Conservation (phyloP, 192 early-diverging fungal species). For the Phlyctochytrium arcticum region DNA sequence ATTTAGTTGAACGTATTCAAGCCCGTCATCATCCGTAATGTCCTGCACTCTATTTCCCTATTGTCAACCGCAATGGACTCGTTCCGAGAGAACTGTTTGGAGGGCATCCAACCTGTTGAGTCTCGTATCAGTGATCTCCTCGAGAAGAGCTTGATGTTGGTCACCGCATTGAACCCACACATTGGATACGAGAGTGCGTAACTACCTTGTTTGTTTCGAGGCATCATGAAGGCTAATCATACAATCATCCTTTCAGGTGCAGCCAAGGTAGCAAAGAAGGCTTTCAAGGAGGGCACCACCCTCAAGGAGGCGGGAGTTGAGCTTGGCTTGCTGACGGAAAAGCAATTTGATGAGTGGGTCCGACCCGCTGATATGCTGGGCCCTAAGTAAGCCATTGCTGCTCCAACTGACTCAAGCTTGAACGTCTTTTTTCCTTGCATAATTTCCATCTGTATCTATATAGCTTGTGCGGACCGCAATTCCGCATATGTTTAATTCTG, state of each 20-base stretch:
- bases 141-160: conserved; percentile 95
- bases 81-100: conserved; percentile 97
- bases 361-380: conserved; percentile 70
- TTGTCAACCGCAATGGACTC: conserved; percentile 79
- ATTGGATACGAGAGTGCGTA: conserved; percentile 81
- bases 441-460: no score
- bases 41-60: conserved; percentile 89
- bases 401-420: no score
- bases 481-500: no score
- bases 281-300: conserved; percentile 84
- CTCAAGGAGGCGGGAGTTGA: conserved; percentile 91
- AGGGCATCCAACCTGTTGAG: conserved; percentile 91
- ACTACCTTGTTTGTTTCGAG: no score
- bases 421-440: no score
- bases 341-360: conserved; percentile 97
- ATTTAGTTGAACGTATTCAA: conserved; percentile 96
- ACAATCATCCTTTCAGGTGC: no score
- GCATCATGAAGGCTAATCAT: no score
- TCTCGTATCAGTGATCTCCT: conserved; percentile 81
- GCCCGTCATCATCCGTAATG: conserved; percentile 98
- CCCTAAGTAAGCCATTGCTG: conserved; percentile 37
- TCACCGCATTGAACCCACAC: conserved; percentile 96
- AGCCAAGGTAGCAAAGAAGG: conserved; percentile 95
- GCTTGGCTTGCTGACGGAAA: conserved; percentile 77
- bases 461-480: no score